Percentiles rank a stretch among this genome's conserved stretches.
These are phyloP conservation scores for Musa itinerans DNA, from an alignment of 176 grass and related monocot species.

Conservation along the genomic window DNA sequence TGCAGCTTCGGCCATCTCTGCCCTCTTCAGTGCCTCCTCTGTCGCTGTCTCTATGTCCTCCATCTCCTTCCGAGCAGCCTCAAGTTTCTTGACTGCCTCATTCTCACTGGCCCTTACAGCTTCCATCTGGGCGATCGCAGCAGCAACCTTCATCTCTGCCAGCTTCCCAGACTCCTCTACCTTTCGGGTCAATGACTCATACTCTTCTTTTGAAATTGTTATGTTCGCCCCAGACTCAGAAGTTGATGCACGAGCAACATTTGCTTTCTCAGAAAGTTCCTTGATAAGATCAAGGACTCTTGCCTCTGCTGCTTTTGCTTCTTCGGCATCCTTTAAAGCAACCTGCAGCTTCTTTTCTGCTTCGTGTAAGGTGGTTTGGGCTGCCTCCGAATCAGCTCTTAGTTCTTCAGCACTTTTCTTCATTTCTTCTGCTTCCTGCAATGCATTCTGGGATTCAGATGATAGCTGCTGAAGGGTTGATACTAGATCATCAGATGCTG, in stretches of 20 bases:
- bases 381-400: constrained; percentile 60
- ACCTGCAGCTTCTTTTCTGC: constrained; percentile 60
- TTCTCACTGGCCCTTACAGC: constrained; percentile 77
- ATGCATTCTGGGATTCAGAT: constrained; percentile 57
- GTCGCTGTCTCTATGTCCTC: constrained; percentile 76
- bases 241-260: constrained; percentile 58
- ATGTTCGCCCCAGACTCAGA: constrained; percentile 64
- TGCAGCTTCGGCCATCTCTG: constrained; percentile 81
- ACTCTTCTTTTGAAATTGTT: constrained; percentile 86
- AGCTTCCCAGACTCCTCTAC: constrained; percentile 77
- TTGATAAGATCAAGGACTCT: constrained; percentile 69
- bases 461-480: constrained; percentile 73
- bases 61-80: constrained; percentile 74
- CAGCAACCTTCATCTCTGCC: constrained; percentile 84
- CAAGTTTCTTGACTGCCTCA: constrained; percentile 66
- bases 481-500: constrained; percentile 73
- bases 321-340: constrained; percentile 79
- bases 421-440: constrained; percentile 85
- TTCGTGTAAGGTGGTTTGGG: constrained; percentile 41
- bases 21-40: constrained; percentile 74
- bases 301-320: constrained; percentile 70
- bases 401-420: constrained; percentile 65
- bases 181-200: constrained; percentile 69
- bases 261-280: constrained; percentile 67
- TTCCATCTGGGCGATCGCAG: constrained; percentile 77